Evolutionary conservation across 768 basidiomycete genomes (phyloP), one percentile per base, ranked within the genome.

Genomic region (Rhodotorula paludigena): DNA sequence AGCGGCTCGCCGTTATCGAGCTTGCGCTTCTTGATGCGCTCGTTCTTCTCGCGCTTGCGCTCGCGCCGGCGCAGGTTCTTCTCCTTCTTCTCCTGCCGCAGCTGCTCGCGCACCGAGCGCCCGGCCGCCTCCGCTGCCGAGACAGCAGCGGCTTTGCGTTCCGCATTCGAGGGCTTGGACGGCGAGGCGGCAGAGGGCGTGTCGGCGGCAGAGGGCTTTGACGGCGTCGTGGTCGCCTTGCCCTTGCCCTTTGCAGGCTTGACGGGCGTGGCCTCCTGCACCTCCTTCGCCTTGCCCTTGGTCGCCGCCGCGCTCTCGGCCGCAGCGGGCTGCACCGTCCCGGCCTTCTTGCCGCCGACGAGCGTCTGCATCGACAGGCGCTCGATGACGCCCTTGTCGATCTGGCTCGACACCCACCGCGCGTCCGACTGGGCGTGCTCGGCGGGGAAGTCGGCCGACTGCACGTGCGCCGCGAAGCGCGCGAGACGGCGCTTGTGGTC

Each of bases 401-500:
- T 62, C 49, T 64, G 58, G 28, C 62, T 63, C 25, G 57, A 44
- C 25, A 72, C 66, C 64, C 65, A 61, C 15, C 66, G 70, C 11
- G 70, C 70, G 58, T 72, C 70, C 59, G 58, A 36, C 23, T 25
- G n/a, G 41, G 47, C 53, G 54, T 63, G 61, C 5, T 60, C 63
- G 11, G 39, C 23, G 20, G 48, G 62, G 51, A 61, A 68, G 42
- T 60, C 41, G 47, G 58, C 18, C 15, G 58, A 44, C 21, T 60
- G 47, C 59, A 72, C 54, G 57, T 72, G 66, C 9, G 53, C 32
- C 28, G 55, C 57, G 63, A 68, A 72, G 9, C 70, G 70, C 33
- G 55, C 38, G 49, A 64, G 47, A 6, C 70, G 70, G 33, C 70
- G 70, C 12, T 48, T 56, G 70, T 72, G 70, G 55, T 72, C 70